phyloP scores from a whole-genome alignment of 306 rosid species.

The Rosa multiflora region DNA sequence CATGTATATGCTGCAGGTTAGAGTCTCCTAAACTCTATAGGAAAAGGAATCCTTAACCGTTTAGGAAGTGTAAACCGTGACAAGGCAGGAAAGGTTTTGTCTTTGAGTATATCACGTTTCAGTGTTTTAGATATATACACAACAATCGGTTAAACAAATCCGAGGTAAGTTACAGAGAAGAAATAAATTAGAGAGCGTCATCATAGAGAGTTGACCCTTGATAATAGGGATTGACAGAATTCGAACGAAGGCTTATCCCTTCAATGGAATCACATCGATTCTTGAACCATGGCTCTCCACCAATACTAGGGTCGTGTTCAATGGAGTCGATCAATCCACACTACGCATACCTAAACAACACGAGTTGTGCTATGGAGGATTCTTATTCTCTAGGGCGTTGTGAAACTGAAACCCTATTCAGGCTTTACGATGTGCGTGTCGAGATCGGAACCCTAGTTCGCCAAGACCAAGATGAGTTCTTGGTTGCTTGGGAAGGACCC shows the following conservation, averaged over 20 bases:
- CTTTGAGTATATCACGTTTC: too few species aligned
- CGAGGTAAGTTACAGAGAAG: neutral
- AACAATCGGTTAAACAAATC: neutral
- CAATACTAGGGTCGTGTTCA: neutral
- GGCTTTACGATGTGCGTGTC: constrained; percentile 60
- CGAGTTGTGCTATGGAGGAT: neutral
- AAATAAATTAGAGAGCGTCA: neutral
- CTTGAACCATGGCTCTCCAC: neutral
- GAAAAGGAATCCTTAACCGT: neutral
- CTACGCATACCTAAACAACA: neutral
- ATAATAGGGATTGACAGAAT: constrained; percentile 1
- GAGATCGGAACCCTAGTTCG: constrained; percentile 66
- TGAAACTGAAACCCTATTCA: constrained; percentile 38
- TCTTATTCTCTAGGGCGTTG: neutral
- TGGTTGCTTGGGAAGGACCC: constrained; percentile 70
- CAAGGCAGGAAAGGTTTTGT: too few species aligned
- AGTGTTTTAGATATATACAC: neutral
- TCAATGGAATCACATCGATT: neutral
- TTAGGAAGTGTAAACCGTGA: neutral
- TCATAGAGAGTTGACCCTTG: neutral
- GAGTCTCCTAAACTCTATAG: neutral
- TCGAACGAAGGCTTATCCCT: neutral
- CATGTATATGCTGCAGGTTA: too few species aligned
- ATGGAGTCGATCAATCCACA: neutral
- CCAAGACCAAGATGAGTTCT: constrained; percentile 31